Conservation (phyloP, 2,329 filamentous ascomycete genomes). For the Botrytis cinerea region DNA sequence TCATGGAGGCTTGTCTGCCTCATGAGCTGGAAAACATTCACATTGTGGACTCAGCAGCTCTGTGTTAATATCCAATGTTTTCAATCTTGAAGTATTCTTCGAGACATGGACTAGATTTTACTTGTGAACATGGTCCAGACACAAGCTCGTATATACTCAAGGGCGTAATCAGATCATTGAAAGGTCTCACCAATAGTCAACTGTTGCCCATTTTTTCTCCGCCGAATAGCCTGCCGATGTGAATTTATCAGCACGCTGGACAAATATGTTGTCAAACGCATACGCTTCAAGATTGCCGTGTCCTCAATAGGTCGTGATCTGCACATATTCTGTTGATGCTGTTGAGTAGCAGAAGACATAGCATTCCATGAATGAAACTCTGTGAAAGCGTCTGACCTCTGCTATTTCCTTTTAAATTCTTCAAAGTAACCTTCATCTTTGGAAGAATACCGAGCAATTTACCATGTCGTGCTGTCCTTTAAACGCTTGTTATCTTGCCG, state of each 20-base stretch:
- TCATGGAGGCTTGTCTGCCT: too few species aligned
- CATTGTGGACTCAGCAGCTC: background rate
- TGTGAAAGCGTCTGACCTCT: background rate
- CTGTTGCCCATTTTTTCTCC: too few species aligned
- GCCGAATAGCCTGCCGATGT: background rate
- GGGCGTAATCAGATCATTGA: too few species aligned
- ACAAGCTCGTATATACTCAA: too few species aligned
- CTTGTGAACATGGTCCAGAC: too few species aligned
- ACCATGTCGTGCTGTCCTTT: conserved; percentile 11
- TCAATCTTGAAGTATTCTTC: too few species aligned
- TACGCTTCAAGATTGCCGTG: background rate
- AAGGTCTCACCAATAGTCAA: too few species aligned
- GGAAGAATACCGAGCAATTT: background rate
- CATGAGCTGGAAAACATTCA: background rate
- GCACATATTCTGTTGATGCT: background rate
- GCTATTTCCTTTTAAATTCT: background rate
- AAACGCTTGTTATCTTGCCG: conserved; percentile 12
- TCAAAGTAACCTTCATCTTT: background rate
- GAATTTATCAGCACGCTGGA: too few species aligned
- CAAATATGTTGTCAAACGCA: background rate
- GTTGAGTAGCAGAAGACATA: background rate
- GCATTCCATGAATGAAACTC: background rate
- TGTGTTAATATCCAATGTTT: too few species aligned
- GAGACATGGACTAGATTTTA: too few species aligned
- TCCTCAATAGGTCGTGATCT: background rate